Evolutionary conservation across 192 early-diverging fungal species (phyloP), one percentile per base, ranked within the genome.

Genomic region (Dispira parvispora): DNA sequence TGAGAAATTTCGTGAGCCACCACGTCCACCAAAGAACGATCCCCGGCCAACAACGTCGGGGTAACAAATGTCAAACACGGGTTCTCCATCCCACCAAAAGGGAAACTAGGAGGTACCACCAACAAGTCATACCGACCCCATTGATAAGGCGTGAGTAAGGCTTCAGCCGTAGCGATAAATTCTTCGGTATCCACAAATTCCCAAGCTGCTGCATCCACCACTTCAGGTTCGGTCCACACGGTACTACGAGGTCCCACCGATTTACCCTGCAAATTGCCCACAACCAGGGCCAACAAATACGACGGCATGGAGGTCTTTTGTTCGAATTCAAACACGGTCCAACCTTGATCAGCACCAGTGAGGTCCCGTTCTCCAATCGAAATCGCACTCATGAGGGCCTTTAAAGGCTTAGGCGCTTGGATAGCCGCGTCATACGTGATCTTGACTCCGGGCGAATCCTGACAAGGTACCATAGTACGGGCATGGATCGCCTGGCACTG

Each of bases 11-110:
- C 94, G 73, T 98, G 94, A 4, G 89, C 89, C 60, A 98, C 83
- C 27, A 98, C 94, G 69, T 96, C 92, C 0, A 94, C 92, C 55
- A 94, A 77, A 43, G 87, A 88, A 47, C 86, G 83, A 72, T 99
- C 96, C 58, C 94, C 92, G 45, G 94, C 94, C 50, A 99, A 74
- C 32, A 99, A 78, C 20, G 92, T 91, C 26, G 96, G 96, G 27
- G 96, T 99, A 23, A 96, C 93, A 85, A 96, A 99, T 0, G 96
- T 97, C 64, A 95, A 71, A 70, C 91, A 95, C 18, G 96, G 96
- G 73, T 99, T 99, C 80, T 98, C 89, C 88, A 94, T 94, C 57
- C 91, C 88, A 49, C 87, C 87, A 63, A 86, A 91, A n/a, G 88
- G 88, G 80, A 90, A 91, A 8, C 82, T 87, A 44, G 87, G 78